These are phyloP conservation scores for Starmera pachycereana DNA, from an alignment of 805 yeast species.

Conservation along the genomic window DNA sequence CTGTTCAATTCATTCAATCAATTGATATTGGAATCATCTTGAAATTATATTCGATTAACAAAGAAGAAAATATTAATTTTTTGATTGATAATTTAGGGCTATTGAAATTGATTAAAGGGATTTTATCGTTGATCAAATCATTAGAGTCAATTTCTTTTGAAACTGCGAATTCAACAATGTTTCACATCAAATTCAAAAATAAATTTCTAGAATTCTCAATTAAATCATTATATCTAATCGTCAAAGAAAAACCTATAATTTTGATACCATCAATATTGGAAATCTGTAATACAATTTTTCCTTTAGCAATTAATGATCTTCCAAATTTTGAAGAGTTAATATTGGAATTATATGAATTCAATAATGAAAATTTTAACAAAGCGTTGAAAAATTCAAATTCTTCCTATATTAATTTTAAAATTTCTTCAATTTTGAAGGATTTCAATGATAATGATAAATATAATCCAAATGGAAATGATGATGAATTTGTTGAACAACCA, in stretches of 20 bases:
- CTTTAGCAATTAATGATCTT: conserved; percentile 17
- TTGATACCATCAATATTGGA: background rate
- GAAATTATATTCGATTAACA: conserved; percentile 23
- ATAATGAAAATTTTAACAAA: conserved; percentile 4
- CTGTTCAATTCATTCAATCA: conserved; percentile 17
- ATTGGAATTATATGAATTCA: conserved; percentile 6
- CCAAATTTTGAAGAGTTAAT: conserved; percentile 16
- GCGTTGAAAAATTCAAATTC: conserved; percentile 2
- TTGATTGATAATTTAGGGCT: conserved; percentile 8
- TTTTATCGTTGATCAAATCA: conserved; percentile 10
- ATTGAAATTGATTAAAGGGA: conserved; percentile 6
- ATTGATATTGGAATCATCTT: conserved; percentile 19
- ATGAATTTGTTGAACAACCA: conserved; percentile 10
- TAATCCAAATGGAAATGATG: background rate
- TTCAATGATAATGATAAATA: conserved; percentile 13
- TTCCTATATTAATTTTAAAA: conserved; percentile 12
- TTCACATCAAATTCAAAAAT: conserved; percentile 15
- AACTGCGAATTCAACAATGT: conserved; percentile 16
- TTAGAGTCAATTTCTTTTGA: conserved; percentile 13
- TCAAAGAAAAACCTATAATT: conserved; percentile 4
- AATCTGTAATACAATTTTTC: conserved; percentile 11
- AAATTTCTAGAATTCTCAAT: conserved; percentile 10
- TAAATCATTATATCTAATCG: conserved; percentile 12
- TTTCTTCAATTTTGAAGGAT: conserved; percentile 15
- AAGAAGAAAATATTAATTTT: conserved; percentile 11